Conservation (phyloP, 768 basidiomycete species). For the Cubamyces sp. region DNA sequence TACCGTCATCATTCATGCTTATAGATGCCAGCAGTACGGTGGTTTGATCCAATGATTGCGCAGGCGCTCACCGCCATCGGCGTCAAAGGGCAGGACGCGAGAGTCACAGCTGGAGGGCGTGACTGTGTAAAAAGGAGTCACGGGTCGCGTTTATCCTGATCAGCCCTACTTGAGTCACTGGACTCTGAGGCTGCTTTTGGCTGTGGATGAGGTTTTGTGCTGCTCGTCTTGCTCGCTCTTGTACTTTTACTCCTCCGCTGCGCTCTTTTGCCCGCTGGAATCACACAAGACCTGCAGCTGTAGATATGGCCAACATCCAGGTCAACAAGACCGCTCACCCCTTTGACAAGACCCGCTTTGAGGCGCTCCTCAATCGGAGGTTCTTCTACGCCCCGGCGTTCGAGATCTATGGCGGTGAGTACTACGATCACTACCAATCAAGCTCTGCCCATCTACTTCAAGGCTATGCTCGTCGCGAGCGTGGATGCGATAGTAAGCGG, state of each 20-base stretch:
- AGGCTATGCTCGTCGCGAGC: neutral
- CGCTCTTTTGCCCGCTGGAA: conserved; percentile 15
- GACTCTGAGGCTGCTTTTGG: conserved; percentile 5
- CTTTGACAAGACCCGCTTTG: conserved; percentile 87
- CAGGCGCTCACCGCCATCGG: neutral
- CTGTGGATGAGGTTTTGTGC: conserved; percentile 16
- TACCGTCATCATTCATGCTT: too few species aligned
- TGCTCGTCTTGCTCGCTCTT: conserved; percentile 21
- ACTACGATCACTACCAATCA: neutral
- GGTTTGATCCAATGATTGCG: neutral
- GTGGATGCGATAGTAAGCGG: neutral
- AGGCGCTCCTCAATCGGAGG: conserved; percentile 82
- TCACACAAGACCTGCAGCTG: conserved; percentile 3
- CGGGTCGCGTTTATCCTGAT: conserved; percentile 28
- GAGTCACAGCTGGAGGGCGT: conserved; percentile 7
- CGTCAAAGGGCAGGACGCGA: neutral
- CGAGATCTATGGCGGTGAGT: conserved; percentile 96
- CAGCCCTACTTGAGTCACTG: conserved; percentile 17
- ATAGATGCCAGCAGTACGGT: too few species aligned
- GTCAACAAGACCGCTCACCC: conserved; percentile 85
- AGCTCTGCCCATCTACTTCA: neutral
- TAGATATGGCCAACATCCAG: conserved; percentile 26
- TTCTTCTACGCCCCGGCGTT: conserved; percentile 99
- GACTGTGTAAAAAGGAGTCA: conserved; percentile 11
- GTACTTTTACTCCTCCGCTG: conserved; percentile 20